Evolutionary conservation across 1,284 basidiomycete species (phyloP).

Genomic region (Ganoderma multipileum): DNA sequence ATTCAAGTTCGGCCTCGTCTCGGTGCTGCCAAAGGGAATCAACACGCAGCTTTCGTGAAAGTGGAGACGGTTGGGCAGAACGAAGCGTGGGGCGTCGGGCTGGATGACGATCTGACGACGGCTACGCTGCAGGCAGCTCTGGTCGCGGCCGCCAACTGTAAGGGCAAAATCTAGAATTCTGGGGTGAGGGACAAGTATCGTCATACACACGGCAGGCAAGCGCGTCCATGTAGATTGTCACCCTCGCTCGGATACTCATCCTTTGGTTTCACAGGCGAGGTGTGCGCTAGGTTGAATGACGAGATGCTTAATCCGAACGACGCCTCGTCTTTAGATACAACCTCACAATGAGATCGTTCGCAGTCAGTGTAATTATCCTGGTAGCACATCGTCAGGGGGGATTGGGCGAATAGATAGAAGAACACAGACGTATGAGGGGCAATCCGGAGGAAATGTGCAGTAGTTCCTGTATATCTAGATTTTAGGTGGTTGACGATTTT

Average conservation of each 20-base stretch:
- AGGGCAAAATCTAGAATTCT: not conserved
- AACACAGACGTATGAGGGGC: not conserved
- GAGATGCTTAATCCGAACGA: not conserved
- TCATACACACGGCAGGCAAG: not conserved
- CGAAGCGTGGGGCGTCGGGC: slow-evolving; percentile 74
- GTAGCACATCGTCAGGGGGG: not conserved
- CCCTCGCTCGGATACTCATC: not conserved
- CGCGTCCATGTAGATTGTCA: not conserved
- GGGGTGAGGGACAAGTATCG: not conserved
- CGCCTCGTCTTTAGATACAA: not conserved
- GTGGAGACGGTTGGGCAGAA: slow-evolving; percentile 62
- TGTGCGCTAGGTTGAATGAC: not conserved
- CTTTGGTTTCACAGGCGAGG: not conserved
- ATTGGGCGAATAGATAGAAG: not conserved
- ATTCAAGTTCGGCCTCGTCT: slow-evolving; percentile 6
- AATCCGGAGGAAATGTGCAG: not conserved
- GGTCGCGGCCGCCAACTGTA: slow-evolving; percentile 54
- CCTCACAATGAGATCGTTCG: not conserved
- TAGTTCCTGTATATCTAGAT: not conserved
- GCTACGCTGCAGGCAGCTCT: slow-evolving; percentile 85
- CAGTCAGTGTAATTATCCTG: not conserved
- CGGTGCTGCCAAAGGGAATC: slow-evolving; percentile 5
- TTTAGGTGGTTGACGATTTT: not conserved
- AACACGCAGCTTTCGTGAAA: slow-evolving; percentile 80
- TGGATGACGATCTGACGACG: slow-evolving; percentile 85